Base-by-base conservation (phyloP, 2,329 filamentous ascomycete species). In the Aspergillus awamori region DNA sequence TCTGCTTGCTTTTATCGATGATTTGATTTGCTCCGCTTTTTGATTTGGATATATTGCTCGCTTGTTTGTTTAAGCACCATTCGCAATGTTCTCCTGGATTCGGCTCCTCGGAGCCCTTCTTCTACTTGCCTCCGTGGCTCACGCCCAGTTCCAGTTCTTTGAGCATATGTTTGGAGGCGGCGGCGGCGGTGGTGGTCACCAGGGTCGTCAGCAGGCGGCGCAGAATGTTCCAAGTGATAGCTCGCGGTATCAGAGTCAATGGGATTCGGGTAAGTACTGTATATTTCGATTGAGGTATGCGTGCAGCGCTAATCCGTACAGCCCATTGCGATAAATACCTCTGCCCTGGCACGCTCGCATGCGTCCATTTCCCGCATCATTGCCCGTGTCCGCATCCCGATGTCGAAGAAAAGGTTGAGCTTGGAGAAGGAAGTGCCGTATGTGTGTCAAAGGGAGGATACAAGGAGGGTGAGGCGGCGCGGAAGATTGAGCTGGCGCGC, bases 281-380 rank as follows among this genome's bases (percentile, higher is more conserved):
- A 13, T 30, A 15, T 20, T 55, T 39, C 6, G 51, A n/a, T 36
- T 22, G n/a, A 30, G 10, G 41, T 24, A 13, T 45, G 15, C n/a
- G 15, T 57, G n/a, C 22, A 20, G 5, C 11, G 26, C 61, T 58
- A 52, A 62, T 51, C 22, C 6, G 5, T 28, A 20, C 71, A 91
- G 91, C 93, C n/a, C 84, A 87, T 70, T 99, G 95, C 83, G 87
- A 91, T 71, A 93, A 94, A 69, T 99, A 97, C 76, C 88, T 99
- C 58, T 99, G 95, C 75, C 93, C 95, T 2, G 92, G 92, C 66
- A 98, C 95, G 0, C 86, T 99, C 62, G 91, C 93, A 38, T 99
- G 95, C 81, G 95, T 99, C 6, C 89, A 96, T 75, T 95, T 96
- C 80, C 93, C 95, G 1, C 94, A 98, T 76, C 95, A 99, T 79